Conservation (phyloP, 768 basidiomycete genomes). For the Mycena vitilis region DNA sequence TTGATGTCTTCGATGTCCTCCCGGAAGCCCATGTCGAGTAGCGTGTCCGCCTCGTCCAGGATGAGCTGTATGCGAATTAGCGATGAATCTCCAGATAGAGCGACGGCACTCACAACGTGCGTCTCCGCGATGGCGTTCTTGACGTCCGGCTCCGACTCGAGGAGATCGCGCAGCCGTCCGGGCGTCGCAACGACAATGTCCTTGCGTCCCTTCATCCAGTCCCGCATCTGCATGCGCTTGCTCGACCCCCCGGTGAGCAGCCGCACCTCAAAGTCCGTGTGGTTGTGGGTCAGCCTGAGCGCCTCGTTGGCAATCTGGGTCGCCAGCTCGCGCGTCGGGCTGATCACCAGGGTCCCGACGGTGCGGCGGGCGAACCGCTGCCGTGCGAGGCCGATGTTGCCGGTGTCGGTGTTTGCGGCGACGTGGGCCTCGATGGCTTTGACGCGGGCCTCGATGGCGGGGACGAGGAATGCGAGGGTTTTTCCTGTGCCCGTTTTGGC, state of each 20-base stretch:
- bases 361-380: slow-evolving; percentile 55
- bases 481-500: slow-evolving; percentile 93
- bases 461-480: slow-evolving; percentile 89
- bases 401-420: slow-evolving; percentile 42
- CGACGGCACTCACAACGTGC: slow-evolving; percentile 62
- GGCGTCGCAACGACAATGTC: slow-evolving; percentile 93
- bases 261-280: slow-evolving; percentile 73
- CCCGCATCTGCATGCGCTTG: slow-evolving; percentile 72
- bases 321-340: slow-evolving; percentile 90
- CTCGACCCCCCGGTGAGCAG: slow-evolving; percentile 83
- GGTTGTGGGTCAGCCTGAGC: slow-evolving; percentile 67
- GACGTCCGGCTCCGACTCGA: slow-evolving; percentile 70
- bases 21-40: slow-evolving; percentile 93
- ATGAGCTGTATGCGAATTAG: slow-evolving; percentile 67
- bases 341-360: slow-evolving; percentile 84
- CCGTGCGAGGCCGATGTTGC: slow-evolving; percentile 52
- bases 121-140: slow-evolving; percentile 63
- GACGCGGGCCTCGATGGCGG: slow-evolving; percentile 83
- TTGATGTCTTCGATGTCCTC: slow-evolving; percentile 84
- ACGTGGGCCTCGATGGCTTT: slow-evolving; percentile 57
- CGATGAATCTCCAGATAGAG: slow-evolving; percentile 17
- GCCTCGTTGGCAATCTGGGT: slow-evolving; percentile 92
- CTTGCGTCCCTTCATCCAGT: slow-evolving; percentile 70
- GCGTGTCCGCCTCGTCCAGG: slow-evolving; percentile 92
- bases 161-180: slow-evolving; percentile 83